phyloP scores from a whole-genome alignment of 2,329 filamentous ascomycete species.

The Trichoderma atrobrunneum region DNA sequence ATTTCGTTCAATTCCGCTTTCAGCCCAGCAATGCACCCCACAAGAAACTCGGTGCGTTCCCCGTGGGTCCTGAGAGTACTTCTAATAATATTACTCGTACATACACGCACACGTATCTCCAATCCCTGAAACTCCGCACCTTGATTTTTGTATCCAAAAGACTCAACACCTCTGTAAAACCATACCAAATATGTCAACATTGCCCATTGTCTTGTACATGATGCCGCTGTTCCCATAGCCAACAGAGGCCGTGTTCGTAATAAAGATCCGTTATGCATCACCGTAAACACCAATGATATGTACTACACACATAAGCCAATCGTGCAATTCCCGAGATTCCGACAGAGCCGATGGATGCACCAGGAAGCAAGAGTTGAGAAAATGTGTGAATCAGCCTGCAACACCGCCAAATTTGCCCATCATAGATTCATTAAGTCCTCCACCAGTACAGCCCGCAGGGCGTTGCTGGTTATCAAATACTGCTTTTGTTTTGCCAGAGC shows the following conservation, averaged over 20 bases:
- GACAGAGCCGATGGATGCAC: not conserved
- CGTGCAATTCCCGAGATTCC: not conserved
- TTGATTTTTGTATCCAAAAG: conserved; percentile 3
- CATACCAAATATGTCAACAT: not conserved
- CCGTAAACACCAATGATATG: conserved; percentile 7
- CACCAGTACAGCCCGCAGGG: conserved; percentile 7
- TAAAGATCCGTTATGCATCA: not conserved
- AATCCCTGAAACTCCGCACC: not conserved
- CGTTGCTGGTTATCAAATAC: conserved; percentile 3
- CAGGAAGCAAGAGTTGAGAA: not conserved
- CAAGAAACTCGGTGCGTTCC: not conserved
- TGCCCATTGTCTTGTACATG: not conserved
- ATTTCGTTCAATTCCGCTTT: conserved; percentile 15
- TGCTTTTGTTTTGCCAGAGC: conserved; percentile 9
- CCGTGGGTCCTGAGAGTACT: not conserved
- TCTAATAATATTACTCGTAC: not conserved
- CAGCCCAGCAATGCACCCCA: conserved; percentile 6
- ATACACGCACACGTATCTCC: not conserved
- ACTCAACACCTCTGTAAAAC: not conserved
- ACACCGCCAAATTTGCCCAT: conserved; percentile 11
- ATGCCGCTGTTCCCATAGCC: not conserved
- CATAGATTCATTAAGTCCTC: conserved; percentile 19
- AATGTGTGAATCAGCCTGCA: not conserved
- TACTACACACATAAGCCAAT: conserved; percentile 1
- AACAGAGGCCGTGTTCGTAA: not conserved